Base-by-base conservation (phyloP, 345 rosid genomes). In the Salix exigua region DNA sequence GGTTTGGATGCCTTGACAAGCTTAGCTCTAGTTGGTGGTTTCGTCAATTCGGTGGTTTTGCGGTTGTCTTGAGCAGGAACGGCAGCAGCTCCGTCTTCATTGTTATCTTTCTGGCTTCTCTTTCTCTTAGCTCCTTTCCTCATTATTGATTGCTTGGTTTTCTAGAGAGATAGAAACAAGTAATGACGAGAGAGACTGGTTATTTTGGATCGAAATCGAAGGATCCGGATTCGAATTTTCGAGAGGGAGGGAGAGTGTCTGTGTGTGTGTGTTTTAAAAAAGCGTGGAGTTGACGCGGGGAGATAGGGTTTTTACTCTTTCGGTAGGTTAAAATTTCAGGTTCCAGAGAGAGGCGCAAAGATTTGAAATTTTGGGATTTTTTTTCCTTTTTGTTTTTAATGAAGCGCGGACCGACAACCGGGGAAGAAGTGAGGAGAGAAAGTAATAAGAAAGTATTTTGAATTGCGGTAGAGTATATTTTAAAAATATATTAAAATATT, bases 1-100 rank as follows among this genome's bases (percentile, higher is more conserved):
- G 89, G 88, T 73, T 86, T 91, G 60, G 87, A 73, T 28, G 77
- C 84, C 86, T 84, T 87, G 21, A 79, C 75, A 23, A 88, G 86
- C 85, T 92, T 91, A 80, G 92, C 87, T 68, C 78, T 80, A 25
- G 88, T 38, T 55, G 83, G 37, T 60, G 30, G 71, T 46, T 67
- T 71, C 19, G 76, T 28, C 11, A 61, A 3, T 23, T n/a, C 38
- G 30, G 12, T 48, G 68, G 72, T 30, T 50, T 37, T 51, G 30
- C 67, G 46, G 17, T 58, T 30, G 14, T 68, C 68, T 10, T 63
- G 2, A 33, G 75, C 28, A 4, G 72, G 11, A 75, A 66, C 60
- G 25, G 78, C 37, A 26, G 73, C 60, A 55, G 44, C 75, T 44
- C 72, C 76, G 11, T 66, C 78, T 40, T 44, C 78, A 42, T 4